Conservation (phyloP, 345 rosid species). For the Hibiscus trionum region DNA sequence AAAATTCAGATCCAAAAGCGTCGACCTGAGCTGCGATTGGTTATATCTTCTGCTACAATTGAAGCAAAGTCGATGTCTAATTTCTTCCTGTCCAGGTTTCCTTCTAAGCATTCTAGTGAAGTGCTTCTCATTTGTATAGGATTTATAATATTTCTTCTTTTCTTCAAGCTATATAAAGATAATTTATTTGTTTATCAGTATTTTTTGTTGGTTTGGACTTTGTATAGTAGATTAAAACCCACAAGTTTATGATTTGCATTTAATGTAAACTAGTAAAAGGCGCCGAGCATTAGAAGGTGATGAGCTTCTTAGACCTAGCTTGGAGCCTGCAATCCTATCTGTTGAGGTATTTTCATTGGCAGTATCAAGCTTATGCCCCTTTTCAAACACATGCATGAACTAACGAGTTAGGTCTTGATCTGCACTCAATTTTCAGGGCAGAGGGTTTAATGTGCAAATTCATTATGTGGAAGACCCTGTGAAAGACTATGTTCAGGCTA, state of each 20-base stretch:
- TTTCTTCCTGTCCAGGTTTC: constrained; percentile 73
- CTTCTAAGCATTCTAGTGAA: constrained; percentile 9
- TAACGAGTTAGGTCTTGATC: constrained; percentile 2
- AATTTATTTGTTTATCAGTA: not conserved
- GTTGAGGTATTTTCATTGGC: constrained; percentile 57
- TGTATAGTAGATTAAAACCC: not conserved
- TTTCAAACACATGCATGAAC: not conserved
- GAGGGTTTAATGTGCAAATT: constrained; percentile 80
- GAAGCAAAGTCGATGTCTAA: constrained; percentile 80
- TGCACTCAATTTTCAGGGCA: constrained; percentile 50
- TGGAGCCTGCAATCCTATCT: constrained; percentile 87
- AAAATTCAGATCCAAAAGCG: constrained; percentile 65
- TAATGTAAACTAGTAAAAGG: constrained; percentile 36
- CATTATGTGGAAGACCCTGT: constrained; percentile 87
- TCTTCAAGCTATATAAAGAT: not conserved
- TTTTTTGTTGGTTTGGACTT: not conserved
- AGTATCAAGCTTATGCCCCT: not conserved
- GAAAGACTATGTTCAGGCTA: constrained; percentile 68
- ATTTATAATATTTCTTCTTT: not conserved
- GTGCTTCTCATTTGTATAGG: not conserved
- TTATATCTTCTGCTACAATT: constrained; percentile 93
- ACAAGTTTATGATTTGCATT: constrained; percentile 9
- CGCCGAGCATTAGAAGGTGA: constrained; percentile 41
- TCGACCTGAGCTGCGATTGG: constrained; percentile 81
- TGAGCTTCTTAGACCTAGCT: constrained; percentile 29